Base-by-base conservation (phyloP, 2,329 filamentous ascomycete species). In the Pseudogymnoascus sp. region DNA sequence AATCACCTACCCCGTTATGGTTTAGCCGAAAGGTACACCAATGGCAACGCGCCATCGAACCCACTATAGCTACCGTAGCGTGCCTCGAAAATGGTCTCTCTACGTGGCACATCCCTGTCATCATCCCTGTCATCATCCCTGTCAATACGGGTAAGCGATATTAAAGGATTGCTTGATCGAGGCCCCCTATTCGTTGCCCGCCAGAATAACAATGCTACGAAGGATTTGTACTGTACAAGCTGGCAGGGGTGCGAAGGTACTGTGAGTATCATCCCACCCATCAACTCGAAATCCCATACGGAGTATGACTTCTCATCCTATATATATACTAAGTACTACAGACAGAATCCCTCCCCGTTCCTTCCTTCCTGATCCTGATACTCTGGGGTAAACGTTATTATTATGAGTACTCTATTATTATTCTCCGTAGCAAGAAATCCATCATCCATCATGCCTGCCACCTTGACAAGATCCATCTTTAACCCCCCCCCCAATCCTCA, bases 21-120 rank as follows among this genome's bases (percentile, higher is more conserved):
- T 31, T 53, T 53, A 53, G 47, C 25, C 47, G 11, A 31, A 56
- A 33, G 47, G 47, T 56, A 56, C 47, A 56, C 47, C 47, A 56
- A 56, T 56, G 5, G 10, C 10, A 18, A 33, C 47, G 25, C 47
- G 25, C 47, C 25, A 6, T 56, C 2, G 1, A 12, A 12, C n/a
- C 47, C 47, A 56, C 47, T 33, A 33, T 33, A 53, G 47, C 47
- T 31, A 18, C 47, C 23, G 6, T 53, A 53, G 47, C 25, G 47
- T 31, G 25, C 47, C 23, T 53, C 47, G n/a, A 14, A 37, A 37
- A 12, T 40, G 37, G n/a, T 8, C 6, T 40, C 16, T 11, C 16
- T 18, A 2, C 10, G 40, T 18, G 10, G 23, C 47, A 5, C 6
- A 50, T 28, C 23, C 44, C n/a, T 7, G 44, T 16, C 5, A 11